Evolutionary conservation across 495 filamentous ascomycete genomes (phyloP), one percentile per base, ranked within the genome.

Genomic region (Usnea hakonensis): DNA sequence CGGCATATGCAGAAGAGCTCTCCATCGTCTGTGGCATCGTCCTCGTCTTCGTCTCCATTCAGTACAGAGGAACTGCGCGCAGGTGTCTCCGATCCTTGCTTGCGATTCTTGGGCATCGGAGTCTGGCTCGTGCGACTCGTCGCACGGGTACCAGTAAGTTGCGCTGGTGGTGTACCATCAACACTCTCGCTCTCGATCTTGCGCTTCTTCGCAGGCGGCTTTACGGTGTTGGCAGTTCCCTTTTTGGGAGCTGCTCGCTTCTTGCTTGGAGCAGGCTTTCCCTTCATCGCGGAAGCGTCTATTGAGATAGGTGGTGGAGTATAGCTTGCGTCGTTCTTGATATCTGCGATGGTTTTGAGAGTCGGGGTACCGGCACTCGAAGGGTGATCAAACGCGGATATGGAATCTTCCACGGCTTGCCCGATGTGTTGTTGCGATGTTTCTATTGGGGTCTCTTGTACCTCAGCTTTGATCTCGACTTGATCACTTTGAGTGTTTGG

Each of bases 1-100:
- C 86, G 81, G 64, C 87, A 90, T 58, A 89, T 85, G 73, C 87
- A 90, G 70, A 85, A 90, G 17, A 86, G 37, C 41, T 78, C 76
- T 38, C 77, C 76, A 54, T 78, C 78, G 36, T 75, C 73, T 9
- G 63, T 69, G 36, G 70, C 70, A 5, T 72, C 76, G 43, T 73
- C 76, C 0, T 75, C 73, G 7, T 76, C 79, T 3, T 77, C 77
- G 10, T 78, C 78, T 30, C 71, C 68, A 58, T 64, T 65, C 7
- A 67, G 66, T 21, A 71, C 67, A 21, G 72, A 65, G 28, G 73
- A 68, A 30, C 71, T 73, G 36, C 69, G 64, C 28, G 72, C 67
- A 33, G 75, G 75, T 9, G 76, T 71, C 7, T 66, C 72, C 10
- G 65, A 64, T 26, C 52, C 61, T 40, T 62, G 75, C 46, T 70